phyloP scores from a whole-genome alignment of 176 grass and related monocot species.

The Oropetium thomaeum region DNA sequence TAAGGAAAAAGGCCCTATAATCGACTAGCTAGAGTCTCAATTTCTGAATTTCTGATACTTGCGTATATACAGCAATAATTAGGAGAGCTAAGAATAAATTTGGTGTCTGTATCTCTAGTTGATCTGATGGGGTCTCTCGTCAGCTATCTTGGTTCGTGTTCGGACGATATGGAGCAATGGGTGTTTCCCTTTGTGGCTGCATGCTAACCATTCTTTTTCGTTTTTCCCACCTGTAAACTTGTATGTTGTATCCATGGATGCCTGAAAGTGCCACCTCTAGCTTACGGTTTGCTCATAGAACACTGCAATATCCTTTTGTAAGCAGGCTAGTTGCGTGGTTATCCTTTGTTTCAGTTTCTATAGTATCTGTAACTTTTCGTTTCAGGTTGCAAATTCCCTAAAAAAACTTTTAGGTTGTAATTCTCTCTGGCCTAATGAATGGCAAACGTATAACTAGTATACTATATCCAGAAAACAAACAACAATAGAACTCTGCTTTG shows the following conservation, averaged over 20 bases:
- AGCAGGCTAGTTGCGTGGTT: too few species aligned
- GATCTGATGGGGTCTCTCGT: constrained; percentile 15
- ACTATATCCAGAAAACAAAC: neutral
- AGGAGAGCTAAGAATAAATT: neutral
- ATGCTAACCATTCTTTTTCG: constrained; percentile 18
- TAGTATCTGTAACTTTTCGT: too few species aligned
- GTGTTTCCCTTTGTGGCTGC: constrained; percentile 18
- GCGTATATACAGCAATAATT: constrained; percentile 23
- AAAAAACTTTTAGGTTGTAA: too few species aligned
- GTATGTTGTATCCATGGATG: neutral
- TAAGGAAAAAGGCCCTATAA: too few species aligned
- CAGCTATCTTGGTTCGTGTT: constrained; percentile 17
- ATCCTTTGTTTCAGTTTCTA: too few species aligned
- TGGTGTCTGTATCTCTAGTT: constrained; percentile 7
- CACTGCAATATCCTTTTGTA: too few species aligned
- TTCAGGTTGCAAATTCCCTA: too few species aligned
- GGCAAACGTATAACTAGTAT: too few species aligned
- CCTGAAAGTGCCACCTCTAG: neutral
- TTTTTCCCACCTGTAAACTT: neutral
- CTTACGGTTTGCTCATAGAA: neutral
- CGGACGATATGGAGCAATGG: neutral
- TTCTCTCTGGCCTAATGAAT: too few species aligned
- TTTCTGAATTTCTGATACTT: neutral
- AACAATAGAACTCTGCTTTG: neutral
- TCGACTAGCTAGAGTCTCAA: neutral